These are phyloP conservation scores for Trametes punicea DNA, from an alignment of 768 basidiomycete species.

Conservation along the genomic window DNA sequence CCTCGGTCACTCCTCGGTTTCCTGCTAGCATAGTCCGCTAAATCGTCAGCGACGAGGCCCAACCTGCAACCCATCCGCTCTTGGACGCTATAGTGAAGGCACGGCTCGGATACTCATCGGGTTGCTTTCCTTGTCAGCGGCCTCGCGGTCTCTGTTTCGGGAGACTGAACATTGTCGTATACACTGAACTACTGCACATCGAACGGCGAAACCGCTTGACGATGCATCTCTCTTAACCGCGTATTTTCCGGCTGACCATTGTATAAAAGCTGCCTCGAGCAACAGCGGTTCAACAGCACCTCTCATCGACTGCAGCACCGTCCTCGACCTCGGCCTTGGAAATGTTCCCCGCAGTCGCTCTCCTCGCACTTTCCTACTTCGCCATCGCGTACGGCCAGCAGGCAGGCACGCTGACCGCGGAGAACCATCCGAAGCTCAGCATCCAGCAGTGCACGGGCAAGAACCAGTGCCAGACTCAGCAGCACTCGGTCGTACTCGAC, in stretches of 20 bases:
- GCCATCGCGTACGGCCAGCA: constrained; percentile 48
- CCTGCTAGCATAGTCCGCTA: not conserved
- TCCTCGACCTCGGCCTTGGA: not conserved
- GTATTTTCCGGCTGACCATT: constrained; percentile 9
- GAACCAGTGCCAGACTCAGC: constrained; percentile 35
- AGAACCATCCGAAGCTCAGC: constrained; percentile 46
- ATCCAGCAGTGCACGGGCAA: constrained; percentile 45
- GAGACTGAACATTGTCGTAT: not conserved
- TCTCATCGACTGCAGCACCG: not conserved
- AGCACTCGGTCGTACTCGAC: constrained; percentile 38
- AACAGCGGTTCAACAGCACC: not conserved
- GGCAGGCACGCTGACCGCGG: constrained; percentile 43
- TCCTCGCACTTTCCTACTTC: constrained; percentile 24
- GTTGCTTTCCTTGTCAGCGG: not conserved
- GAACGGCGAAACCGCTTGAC: constrained; percentile 2
- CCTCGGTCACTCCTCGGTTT: constrained; percentile 7
- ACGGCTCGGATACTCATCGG: constrained; percentile 13
- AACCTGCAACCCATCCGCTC: too few relatives aligned
- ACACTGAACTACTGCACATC: not conserved
- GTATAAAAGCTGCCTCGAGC: not conserved
- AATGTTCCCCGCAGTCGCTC: constrained; percentile 5
- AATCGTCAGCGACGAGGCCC: too few relatives aligned
- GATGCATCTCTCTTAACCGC: not conserved
- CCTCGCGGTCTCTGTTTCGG: not conserved
- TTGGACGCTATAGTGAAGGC: not conserved